Conservation (phyloP, 108 stramenopile species). For the Discostella pseudostelligera region DNA sequence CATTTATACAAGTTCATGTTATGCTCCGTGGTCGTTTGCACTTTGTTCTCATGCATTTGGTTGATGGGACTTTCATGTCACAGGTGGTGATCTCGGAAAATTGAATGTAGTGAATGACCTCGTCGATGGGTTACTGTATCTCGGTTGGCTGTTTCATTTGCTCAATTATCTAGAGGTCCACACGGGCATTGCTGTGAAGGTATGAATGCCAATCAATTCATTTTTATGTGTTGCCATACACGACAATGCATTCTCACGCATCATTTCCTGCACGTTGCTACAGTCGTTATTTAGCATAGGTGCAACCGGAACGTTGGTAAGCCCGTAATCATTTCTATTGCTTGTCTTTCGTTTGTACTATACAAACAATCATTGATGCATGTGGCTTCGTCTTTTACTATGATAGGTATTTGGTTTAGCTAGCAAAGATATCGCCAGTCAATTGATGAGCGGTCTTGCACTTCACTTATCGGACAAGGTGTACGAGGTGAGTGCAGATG, state of each 20-base stretch:
- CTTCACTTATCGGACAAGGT: constrained; percentile 57
- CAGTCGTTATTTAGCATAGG: constrained; percentile 43
- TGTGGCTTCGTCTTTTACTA: constrained; percentile 28
- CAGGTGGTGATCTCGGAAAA: constrained; percentile 36
- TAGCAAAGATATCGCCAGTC: constrained; percentile 55
- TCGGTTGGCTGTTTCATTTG: constrained; percentile 35
- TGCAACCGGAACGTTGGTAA: constrained; percentile 38
- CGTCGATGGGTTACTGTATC: constrained; percentile 42
- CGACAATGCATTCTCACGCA: too few species aligned
- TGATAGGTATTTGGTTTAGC: constrained; percentile 59
- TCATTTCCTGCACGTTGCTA: constrained; percentile 22
- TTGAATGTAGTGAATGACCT: constrained; percentile 56
- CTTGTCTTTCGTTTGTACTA: background rate
- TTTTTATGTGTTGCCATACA: background rate
- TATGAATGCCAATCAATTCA: background rate
- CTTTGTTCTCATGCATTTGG: background rate
- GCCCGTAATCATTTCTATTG: background rate
- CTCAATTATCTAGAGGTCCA: constrained; percentile 58
- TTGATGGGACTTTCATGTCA: background rate
- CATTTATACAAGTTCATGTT: too few species aligned
- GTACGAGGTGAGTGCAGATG: constrained; percentile 34
- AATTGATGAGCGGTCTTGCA: constrained; percentile 60
- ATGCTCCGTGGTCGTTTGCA: too few species aligned
- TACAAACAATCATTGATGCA: background rate
- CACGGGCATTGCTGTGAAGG: constrained; percentile 55